Evolutionary conservation across 2,329 filamentous ascomycete species (phyloP).

Genomic region (Colletotrichum eleusines): DNA sequence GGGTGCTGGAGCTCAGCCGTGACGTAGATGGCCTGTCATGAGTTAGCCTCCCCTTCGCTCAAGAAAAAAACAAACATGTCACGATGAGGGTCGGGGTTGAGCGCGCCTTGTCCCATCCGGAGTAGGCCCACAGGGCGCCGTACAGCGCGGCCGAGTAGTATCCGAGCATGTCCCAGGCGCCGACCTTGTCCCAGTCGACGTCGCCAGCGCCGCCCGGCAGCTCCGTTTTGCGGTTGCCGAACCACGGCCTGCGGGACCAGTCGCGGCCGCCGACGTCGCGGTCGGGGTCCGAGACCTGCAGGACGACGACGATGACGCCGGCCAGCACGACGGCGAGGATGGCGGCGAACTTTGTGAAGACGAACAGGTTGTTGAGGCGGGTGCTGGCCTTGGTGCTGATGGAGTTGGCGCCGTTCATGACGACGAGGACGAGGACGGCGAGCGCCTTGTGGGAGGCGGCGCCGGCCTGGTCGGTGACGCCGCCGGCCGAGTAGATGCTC

Average conservation of each 20-base stretch:
- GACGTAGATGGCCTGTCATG: constrained; percentile 64
- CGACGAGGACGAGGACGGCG: constrained; percentile 60
- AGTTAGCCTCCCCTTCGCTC: too few species aligned
- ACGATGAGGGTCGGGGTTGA: accelerated
- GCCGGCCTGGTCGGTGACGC: constrained; percentile 58
- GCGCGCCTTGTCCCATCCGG: constrained; percentile 74
- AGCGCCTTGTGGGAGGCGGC: constrained; percentile 63
- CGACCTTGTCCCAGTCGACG: constrained; percentile 62
- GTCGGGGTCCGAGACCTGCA: constrained; percentile 54
- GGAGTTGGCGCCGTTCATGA: constrained; percentile 64
- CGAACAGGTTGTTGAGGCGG: constrained; percentile 67
- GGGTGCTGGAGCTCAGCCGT: constrained; percentile 65
- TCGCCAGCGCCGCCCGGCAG: constrained; percentile 60
- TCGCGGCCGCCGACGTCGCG: constrained; percentile 60
- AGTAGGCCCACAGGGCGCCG: constrained; percentile 73
- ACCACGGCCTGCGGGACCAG: constrained; percentile 68
- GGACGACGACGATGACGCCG: constrained; percentile 59
- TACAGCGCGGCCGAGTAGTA: constrained; percentile 72
- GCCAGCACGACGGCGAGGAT: constrained; percentile 63
- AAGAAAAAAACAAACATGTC: not conserved
- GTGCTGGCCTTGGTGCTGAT: constrained; percentile 69
- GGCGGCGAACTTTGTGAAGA: constrained; percentile 64
- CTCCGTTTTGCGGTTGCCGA: constrained; percentile 61
- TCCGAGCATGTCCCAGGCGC: constrained; percentile 69
- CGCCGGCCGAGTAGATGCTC: constrained; percentile 66